Evolutionary conservation across 139 green algal species (phyloP).

Genomic region (Chlorella sorokiniana): DNA sequence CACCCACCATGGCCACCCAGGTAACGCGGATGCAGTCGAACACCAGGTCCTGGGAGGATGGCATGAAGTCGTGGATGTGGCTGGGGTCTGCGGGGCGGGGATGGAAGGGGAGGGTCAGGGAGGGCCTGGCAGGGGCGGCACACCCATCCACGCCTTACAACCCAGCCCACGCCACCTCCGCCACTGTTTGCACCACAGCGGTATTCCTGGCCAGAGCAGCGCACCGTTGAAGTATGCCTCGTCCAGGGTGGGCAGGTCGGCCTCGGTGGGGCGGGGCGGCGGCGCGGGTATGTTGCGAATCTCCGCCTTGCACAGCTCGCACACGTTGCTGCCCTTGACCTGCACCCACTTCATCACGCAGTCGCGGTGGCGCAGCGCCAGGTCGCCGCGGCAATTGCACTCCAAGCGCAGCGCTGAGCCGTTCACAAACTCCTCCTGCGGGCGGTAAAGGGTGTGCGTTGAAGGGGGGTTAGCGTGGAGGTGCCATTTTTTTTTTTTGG

Average conservation of each 20-base stretch:
- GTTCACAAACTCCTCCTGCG: slow-evolving; percentile 32
- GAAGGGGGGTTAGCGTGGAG: no score
- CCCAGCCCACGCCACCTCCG: no score
- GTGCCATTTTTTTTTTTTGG: no score
- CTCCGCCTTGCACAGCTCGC: slow-evolving; percentile 72
- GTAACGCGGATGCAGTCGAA: slow-evolving; percentile 86
- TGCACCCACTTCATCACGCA: slow-evolving; percentile 86
- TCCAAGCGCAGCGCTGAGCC: slow-evolving; percentile 25
- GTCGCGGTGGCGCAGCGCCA: slow-evolving; percentile 75
- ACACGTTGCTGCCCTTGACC: slow-evolving; percentile 69
- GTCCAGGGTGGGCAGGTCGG: slow-evolving; percentile 10
- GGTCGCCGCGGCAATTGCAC: slow-evolving; percentile 77
- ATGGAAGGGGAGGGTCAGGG: neutral
- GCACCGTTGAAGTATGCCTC: slow-evolving; percentile 25
- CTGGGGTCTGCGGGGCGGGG: slow-evolving; percentile 10
- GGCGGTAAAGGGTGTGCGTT: neutral
- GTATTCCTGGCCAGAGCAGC: neutral
- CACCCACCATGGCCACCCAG: slow-evolving; percentile 77
- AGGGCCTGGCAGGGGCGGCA: neutral
- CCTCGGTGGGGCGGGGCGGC: slow-evolving; percentile 32
- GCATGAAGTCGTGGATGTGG: slow-evolving; percentile 41
- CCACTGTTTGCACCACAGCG: no score
- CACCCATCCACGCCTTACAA: neutral
- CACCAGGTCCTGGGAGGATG: slow-evolving; percentile 64
- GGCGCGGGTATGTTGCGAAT: slow-evolving; percentile 61